A percentile compares a stretch with the other conserved stretches of the same genome.
Conservation (phyloP, 2,329 filamentous ascomycete species). For the Xylariaceae sp. region DNA sequence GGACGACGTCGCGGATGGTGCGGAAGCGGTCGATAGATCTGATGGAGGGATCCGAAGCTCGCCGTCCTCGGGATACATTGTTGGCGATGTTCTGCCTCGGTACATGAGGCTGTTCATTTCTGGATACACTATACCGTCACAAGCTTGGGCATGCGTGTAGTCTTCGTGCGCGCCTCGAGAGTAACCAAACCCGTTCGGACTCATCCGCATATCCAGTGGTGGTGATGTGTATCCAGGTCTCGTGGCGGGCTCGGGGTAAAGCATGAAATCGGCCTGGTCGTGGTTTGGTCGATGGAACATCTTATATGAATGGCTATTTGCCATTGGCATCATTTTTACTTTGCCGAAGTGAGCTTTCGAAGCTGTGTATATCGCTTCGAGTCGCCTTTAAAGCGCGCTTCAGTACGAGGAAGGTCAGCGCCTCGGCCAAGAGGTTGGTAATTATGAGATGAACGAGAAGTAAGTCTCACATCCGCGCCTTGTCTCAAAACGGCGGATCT, state of each 20-base stretch:
- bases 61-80: conserved; percentile 49
- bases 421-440: conserved; percentile 10
- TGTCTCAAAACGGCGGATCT: conserved; percentile 1
- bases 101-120: conserved; percentile 46
- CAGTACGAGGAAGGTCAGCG: conserved; percentile 15
- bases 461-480: conserved; percentile 21
- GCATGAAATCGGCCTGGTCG: conserved; percentile 32
- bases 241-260: conserved; percentile 29
- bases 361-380: conserved; percentile 4
- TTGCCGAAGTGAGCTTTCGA: conserved; percentile 9
- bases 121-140: conserved; percentile 45
- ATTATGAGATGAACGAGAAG: conserved; percentile 1
- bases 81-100: conserved; percentile 46
- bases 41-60: conserved; percentile 53
- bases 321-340: conserved; percentile 28
- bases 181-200: conserved; percentile 46
- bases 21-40: conserved; percentile 60
- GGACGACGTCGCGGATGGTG: conserved; percentile 63
- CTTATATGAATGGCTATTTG: conserved; percentile 28
- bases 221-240: conserved; percentile 29
- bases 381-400: conserved; percentile 17
- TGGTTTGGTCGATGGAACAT: conserved; percentile 31
- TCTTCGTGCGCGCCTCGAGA: conserved; percentile 38
- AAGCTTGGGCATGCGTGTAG: conserved; percentile 43
- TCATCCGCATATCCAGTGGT: conserved; percentile 46